These are phyloP conservation scores for Aureobasidium zeae DNA, from an alignment of 2,329 filamentous ascomycete species.

Conservation along the genomic window DNA sequence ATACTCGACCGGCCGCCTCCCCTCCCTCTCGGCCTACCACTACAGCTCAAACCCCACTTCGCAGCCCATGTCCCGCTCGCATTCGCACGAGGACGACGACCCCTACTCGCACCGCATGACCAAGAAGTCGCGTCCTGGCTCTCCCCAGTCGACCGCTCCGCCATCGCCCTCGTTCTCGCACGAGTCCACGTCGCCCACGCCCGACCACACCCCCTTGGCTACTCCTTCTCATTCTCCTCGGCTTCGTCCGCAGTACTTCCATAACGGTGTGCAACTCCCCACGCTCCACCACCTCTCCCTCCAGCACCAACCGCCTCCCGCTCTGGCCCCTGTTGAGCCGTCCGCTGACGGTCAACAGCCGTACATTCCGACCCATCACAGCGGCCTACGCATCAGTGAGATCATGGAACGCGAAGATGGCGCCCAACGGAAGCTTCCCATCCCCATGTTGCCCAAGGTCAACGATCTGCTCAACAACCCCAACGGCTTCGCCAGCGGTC, in stretches of 20 bases:
- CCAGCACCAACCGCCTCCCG: constrained; percentile 48
- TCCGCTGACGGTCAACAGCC: constrained; percentile 51
- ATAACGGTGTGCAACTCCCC: constrained; percentile 69
- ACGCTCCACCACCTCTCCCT: constrained; percentile 68
- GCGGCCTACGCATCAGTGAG: constrained; percentile 75
- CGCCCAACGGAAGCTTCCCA: constrained; percentile 79
- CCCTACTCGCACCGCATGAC: constrained; percentile 65
- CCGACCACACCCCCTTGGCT: constrained; percentile 95
- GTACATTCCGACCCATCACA: constrained; percentile 47
- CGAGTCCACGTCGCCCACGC: constrained; percentile 88
- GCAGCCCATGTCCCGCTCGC: constrained; percentile 83
- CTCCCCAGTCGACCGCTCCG: constrained; percentile 88
- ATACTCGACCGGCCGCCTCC: constrained; percentile 54
- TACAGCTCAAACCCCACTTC: constrained; percentile 40
- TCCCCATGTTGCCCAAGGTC: constrained; percentile 83
- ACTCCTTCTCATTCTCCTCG: constrained; percentile 93
- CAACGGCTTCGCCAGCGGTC: constrained; percentile 61
- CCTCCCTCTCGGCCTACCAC: constrained; percentile 67
- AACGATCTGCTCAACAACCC: constrained; percentile 60
- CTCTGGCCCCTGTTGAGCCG: constrained; percentile 62
- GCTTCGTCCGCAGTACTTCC: constrained; percentile 62
- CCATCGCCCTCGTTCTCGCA: constrained; percentile 95
- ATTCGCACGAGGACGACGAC: constrained; percentile 76
- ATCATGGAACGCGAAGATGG: constrained; percentile 87
- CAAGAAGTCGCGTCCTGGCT: constrained; percentile 87